Evolutionary conservation across 352 stramenopile genomes (phyloP).

Genomic region (Pythium sp.): DNA sequence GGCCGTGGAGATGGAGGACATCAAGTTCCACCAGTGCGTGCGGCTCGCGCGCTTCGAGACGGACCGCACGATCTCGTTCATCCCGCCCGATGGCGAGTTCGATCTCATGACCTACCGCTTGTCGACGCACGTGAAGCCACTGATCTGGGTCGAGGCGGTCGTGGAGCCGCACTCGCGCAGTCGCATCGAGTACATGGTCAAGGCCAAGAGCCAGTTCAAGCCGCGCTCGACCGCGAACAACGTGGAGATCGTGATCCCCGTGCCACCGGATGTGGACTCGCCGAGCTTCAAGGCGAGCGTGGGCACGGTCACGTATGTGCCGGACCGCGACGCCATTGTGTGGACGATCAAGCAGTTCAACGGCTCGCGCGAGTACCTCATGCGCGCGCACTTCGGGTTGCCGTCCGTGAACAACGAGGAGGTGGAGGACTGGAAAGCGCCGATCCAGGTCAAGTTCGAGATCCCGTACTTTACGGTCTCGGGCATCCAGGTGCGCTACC

Average conservation of each 20-base stretch:
- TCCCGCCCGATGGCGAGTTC: slow-evolving; percentile 99
- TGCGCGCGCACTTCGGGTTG: slow-evolving; percentile 99
- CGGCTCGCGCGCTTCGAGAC: slow-evolving; percentile 99
- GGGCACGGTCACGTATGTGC: slow-evolving; percentile 97
- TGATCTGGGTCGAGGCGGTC: slow-evolving; percentile 99
- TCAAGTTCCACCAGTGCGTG: slow-evolving; percentile 99
- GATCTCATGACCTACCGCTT: slow-evolving; percentile 99
- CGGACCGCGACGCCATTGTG: slow-evolving; percentile 97
- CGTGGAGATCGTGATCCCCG: slow-evolving; percentile 99
- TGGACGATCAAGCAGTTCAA: slow-evolving; percentile 99
- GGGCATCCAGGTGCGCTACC: slow-evolving; percentile 98
- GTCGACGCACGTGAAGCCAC: slow-evolving; percentile 98
- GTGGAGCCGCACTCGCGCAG: slow-evolving; percentile 97
- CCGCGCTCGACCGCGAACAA: slow-evolving; percentile 98
- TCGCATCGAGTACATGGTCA: slow-evolving; percentile 98
- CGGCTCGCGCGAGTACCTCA: slow-evolving; percentile 97
- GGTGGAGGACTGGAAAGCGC: slow-evolving; percentile 88
- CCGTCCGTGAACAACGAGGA: slow-evolving; percentile 93
- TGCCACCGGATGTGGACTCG: slow-evolving; percentile 98
- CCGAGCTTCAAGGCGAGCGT: slow-evolving; percentile 98
- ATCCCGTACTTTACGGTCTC: slow-evolving; percentile 96
- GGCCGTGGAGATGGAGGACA: slow-evolving; percentile 99
- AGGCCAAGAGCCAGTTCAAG: slow-evolving; percentile 99
- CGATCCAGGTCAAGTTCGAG: slow-evolving; percentile 96
- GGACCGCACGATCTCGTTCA: slow-evolving; percentile 99